Conservation (phyloP, 2,329 filamentous ascomycete species). For the Trichocomaceae sp. region DNA sequence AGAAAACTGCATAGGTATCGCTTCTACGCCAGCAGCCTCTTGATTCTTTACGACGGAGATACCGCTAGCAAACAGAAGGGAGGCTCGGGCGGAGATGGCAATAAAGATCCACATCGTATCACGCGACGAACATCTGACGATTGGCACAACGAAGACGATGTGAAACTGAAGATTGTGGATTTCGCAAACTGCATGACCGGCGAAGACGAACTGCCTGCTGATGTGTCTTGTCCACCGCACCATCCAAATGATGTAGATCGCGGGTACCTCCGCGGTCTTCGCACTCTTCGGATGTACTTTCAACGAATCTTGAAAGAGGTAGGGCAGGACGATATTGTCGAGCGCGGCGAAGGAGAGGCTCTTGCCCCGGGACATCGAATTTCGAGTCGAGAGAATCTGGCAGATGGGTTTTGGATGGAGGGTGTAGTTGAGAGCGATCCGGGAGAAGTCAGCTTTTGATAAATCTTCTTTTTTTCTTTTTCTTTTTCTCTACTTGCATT, state of each 20-base stretch:
- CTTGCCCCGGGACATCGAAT: constrained; percentile 31
- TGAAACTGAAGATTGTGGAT: constrained; percentile 92
- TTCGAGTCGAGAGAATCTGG: constrained; percentile 24
- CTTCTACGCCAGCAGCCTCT: constrained; percentile 88
- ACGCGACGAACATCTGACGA: constrained; percentile 30
- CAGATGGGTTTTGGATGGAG: constrained; percentile 36
- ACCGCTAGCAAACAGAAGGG: constrained; percentile 22
- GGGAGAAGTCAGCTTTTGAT: constrained; percentile 39
- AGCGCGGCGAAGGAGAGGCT: constrained; percentile 39
- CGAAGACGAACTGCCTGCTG: constrained; percentile 58
- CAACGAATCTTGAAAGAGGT: constrained; percentile 78
- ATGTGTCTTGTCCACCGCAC: constrained; percentile 67
- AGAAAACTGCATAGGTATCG: constrained; percentile 73
- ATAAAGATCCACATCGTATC: constrained; percentile 16
- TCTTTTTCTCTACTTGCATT: background rate
- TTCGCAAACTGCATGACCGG: constrained; percentile 96
- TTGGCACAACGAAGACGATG: constrained; percentile 33
- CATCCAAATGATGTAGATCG: constrained; percentile 75
- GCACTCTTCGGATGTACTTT: constrained; percentile 75
- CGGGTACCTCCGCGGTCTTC: constrained; percentile 80
- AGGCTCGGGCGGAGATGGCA: constrained; percentile 18
- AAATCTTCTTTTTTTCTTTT: background rate
- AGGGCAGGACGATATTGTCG: constrained; percentile 37
- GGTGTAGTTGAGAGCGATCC: constrained; percentile 38
- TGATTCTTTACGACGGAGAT: constrained; percentile 94